phyloP scores from a whole-genome alignment of 257 asterid species.

The Paulownia fortunei region DNA sequence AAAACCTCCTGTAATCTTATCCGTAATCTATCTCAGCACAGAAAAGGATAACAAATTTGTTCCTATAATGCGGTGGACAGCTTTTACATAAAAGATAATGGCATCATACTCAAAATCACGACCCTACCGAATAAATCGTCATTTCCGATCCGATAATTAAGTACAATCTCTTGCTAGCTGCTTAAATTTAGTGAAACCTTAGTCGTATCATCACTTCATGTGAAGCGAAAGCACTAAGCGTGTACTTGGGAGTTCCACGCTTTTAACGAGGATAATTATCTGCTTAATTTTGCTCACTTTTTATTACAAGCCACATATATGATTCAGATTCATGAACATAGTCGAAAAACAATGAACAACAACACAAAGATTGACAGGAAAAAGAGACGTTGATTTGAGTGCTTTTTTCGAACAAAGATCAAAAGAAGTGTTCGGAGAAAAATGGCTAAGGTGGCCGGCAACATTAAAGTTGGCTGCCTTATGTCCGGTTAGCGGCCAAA shows the following conservation, averaged over 20 bases:
- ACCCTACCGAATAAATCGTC: neutral
- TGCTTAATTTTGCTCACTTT: too few species aligned
- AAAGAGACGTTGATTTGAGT: slow-evolving; percentile 13
- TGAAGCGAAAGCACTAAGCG: slow-evolving; percentile 13
- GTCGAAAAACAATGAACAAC: neutral
- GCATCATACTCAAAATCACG: neutral
- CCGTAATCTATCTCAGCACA: slow-evolving; percentile 26
- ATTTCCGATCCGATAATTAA: slow-evolving; percentile 5
- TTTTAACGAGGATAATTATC: neutral
- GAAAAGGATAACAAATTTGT: neutral
- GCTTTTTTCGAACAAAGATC: slow-evolving; percentile 23
- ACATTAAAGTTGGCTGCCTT: slow-evolving; percentile 35
- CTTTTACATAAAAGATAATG: slow-evolving; percentile 17
- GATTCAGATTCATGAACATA: slow-evolving; percentile 37
- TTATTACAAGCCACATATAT: neutral
- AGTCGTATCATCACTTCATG: neutral
- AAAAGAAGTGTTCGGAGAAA: slow-evolving; percentile 27
- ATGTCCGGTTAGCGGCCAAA: slow-evolving; percentile 41
- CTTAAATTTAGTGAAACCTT: neutral
- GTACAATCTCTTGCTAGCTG: neutral
- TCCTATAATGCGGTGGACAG: neutral
- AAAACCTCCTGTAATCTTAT: slow-evolving; percentile 26
- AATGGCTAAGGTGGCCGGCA: slow-evolving; percentile 46
- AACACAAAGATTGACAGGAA: neutral
- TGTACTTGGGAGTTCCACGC: slow-evolving; percentile 2